Evolutionary conservation across 768 basidiomycete species (phyloP).

Genomic region (Lactifluus subvellereus): DNA sequence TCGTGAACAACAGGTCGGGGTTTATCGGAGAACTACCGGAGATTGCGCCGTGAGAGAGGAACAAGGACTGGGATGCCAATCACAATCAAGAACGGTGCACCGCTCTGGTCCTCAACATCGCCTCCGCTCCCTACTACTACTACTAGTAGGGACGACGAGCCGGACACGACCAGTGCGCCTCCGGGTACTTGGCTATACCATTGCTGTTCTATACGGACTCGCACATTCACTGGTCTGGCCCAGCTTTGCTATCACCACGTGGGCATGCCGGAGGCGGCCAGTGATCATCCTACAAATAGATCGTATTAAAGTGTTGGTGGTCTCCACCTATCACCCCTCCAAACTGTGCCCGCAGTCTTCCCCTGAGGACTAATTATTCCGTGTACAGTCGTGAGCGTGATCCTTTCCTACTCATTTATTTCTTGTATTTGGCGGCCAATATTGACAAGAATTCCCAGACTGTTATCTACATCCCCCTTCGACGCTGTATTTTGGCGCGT

Average conservation of each 20-base stretch:
- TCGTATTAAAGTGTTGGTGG: conserved; percentile 1
- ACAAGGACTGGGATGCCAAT: too few species aligned
- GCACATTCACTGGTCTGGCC: neutral
- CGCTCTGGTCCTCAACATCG: too few species aligned
- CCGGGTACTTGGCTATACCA: too few species aligned
- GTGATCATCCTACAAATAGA: conserved; percentile 4
- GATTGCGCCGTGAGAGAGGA: too few species aligned
- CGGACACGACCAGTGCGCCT: too few species aligned
- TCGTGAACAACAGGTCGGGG: too few species aligned
- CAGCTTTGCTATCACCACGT: too few species aligned
- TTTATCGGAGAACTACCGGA: too few species aligned
- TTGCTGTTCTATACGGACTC: neutral
- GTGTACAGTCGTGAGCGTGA: conserved; percentile 13
- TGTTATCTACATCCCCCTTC: conserved; percentile 8
- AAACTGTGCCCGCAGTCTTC: conserved; percentile 9
- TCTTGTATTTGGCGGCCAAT: neutral
- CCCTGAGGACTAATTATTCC: conserved; percentile 8
- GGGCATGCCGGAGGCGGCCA: neutral
- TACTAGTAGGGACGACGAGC: too few species aligned
- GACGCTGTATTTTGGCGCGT: conserved; percentile 18
- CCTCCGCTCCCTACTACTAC: too few species aligned
- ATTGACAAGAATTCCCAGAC: conserved; percentile 2
- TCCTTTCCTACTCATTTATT: neutral
- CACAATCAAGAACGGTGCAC: too few species aligned
- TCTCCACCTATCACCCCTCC: conserved; percentile 14